Evolutionary conservation across 805 yeast species (phyloP).

Genomic region (Candida xyloterini): DNA sequence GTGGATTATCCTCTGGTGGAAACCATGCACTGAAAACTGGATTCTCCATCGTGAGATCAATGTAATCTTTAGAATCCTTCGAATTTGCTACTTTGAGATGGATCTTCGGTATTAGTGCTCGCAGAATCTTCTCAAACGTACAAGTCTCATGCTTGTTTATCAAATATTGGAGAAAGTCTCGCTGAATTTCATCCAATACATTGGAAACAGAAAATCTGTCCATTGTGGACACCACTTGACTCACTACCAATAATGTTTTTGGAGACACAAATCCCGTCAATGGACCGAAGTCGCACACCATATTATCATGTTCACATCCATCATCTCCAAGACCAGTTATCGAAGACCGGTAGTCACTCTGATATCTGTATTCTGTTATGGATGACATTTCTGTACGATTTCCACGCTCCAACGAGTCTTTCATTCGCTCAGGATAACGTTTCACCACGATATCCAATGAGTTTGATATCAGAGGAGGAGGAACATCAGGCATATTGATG

Average conservation of each 20-base stretch:
- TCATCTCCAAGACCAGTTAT: conserved; percentile 21
- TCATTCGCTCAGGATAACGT: conserved; percentile 28
- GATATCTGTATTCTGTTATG: neutral
- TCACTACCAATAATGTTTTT: conserved; percentile 12
- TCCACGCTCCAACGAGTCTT: conserved; percentile 12
- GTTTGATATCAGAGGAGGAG: conserved; percentile 54
- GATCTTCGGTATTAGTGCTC: conserved; percentile 47
- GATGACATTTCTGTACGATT: conserved; percentile 9
- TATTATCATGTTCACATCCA: conserved; percentile 48
- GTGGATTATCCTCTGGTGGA: neutral
- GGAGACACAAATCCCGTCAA: conserved; percentile 50
- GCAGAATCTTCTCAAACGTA: conserved; percentile 39
- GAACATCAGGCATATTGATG: conserved; percentile 58
- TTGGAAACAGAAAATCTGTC: conserved; percentile 41
- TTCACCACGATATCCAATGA: conserved; percentile 44
- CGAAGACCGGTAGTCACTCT: neutral
- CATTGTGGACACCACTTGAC: conserved; percentile 37
- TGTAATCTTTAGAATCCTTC: conserved; percentile 20
- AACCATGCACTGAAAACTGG: conserved; percentile 36
- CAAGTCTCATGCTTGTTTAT: conserved; percentile 10
- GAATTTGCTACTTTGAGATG: conserved; percentile 24
- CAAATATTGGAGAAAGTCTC: conserved; percentile 50
- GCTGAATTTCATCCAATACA: conserved; percentile 64
- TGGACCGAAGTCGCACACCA: conserved; percentile 53
- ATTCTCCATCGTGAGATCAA: conserved; percentile 33